A percentile compares a stretch with the other conserved stretches of the same genome.
Evolutionary conservation across 352 stramenopile species (phyloP).

Genomic region (Phytophthora constricta): DNA sequence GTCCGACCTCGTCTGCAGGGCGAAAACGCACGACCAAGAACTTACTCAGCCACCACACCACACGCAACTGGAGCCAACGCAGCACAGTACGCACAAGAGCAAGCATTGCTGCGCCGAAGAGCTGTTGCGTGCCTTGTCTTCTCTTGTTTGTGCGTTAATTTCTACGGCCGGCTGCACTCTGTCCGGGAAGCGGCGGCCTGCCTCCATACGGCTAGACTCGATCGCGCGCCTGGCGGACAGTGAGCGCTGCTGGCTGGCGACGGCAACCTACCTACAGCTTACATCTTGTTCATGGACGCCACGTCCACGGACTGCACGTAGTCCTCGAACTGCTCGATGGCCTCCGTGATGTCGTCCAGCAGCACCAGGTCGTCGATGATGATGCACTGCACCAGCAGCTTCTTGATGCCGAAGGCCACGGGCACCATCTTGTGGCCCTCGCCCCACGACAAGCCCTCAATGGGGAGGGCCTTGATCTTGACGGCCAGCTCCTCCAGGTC

Average conservation of each 20-base stretch:
- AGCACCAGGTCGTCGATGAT: constrained; percentile 84
- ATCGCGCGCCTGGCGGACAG: too few relatives aligned
- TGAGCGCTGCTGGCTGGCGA: too few relatives aligned
- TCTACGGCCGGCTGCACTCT: constrained; percentile 27
- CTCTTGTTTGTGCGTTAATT: constrained; percentile 38
- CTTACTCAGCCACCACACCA: constrained; percentile 12
- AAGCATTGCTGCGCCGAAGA: constrained; percentile 11
- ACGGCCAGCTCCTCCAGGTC: constrained; percentile 69
- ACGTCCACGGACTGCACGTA: constrained; percentile 88
- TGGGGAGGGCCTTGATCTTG: constrained; percentile 79
- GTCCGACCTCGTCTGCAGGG: too few relatives aligned
- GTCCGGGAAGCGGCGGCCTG: too few relatives aligned
- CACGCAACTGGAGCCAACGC: constrained; percentile 20
- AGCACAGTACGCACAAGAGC: constrained; percentile 18
- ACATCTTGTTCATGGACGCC: constrained; percentile 89
- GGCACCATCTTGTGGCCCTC: constrained; percentile 84
- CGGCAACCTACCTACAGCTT: constrained; percentile 51
- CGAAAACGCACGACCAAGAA: constrained; percentile 10
- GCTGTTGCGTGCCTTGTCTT: constrained; percentile 21
- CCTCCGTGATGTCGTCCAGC: constrained; percentile 84
- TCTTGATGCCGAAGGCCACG: constrained; percentile 89
- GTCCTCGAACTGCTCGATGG: constrained; percentile 84
- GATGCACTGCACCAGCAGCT: constrained; percentile 83
- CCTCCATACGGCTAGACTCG: too few relatives aligned
- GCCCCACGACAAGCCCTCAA: constrained; percentile 81